Percentiles rank a stretch among this genome's conserved stretches.
These are phyloP conservation scores for Zygotorulaspora sp. DNA, from an alignment of 805 yeast genomes.

Conservation along the genomic window DNA sequence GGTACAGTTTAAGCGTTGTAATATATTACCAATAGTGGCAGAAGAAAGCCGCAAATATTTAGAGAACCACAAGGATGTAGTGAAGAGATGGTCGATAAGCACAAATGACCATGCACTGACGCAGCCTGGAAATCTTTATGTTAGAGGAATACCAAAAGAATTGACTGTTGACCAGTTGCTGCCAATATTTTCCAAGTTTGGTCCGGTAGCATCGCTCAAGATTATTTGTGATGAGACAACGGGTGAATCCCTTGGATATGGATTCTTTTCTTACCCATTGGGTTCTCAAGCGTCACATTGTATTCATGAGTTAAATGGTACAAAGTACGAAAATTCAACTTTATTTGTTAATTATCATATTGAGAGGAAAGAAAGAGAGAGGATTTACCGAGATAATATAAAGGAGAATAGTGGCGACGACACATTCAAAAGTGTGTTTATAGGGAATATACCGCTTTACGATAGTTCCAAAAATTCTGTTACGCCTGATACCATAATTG, in stretches of 20 bases:
- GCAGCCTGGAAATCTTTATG: constrained; percentile 57
- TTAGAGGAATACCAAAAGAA: constrained; percentile 44
- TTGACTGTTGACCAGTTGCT: constrained; percentile 38
- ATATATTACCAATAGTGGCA: constrained; percentile 12
- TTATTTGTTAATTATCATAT: constrained; percentile 58
- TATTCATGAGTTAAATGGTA: constrained; percentile 50
- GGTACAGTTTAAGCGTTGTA: constrained; percentile 24
- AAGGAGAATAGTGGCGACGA: constrained; percentile 43
- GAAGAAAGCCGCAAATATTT: constrained; percentile 9
- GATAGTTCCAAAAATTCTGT: constrained; percentile 33
- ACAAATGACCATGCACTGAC: constrained; percentile 33
- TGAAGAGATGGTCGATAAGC: constrained; percentile 29
- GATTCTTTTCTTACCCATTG: constrained; percentile 60
- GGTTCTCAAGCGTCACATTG: constrained; percentile 60
- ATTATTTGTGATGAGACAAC: constrained; percentile 42
- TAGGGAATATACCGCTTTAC: constrained; percentile 46
- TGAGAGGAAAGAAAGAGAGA: constrained; percentile 56
- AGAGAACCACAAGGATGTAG: constrained; percentile 1
- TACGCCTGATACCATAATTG: constrained; percentile 31
- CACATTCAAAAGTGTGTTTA: constrained; percentile 51
- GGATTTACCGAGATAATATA: constrained; percentile 31
- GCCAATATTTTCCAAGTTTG: constrained; percentile 39
- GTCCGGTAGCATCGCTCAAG: constrained; percentile 44
- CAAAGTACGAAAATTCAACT: constrained; percentile 28
- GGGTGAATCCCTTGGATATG: constrained; percentile 46